Evolutionary conservation across 768 basidiomycete genomes (phyloP).

Genomic region (Russula lepida): DNA sequence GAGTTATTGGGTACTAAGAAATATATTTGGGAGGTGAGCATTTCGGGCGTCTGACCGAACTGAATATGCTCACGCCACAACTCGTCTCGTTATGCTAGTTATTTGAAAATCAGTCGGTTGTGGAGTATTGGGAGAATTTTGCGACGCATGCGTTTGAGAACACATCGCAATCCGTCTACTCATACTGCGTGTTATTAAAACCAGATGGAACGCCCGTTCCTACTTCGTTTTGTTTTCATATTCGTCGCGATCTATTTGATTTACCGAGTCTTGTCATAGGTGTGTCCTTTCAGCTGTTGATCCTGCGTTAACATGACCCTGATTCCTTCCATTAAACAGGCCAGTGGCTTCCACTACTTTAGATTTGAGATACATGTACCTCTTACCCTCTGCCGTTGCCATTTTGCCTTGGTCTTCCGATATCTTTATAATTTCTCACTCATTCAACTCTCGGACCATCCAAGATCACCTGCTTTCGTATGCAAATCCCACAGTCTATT

Average conservation of each 20-base stretch:
- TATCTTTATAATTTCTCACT: conserved; percentile 16
- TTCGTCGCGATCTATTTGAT: conserved; percentile 87
- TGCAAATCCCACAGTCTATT: not conserved
- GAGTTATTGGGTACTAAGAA: conserved; percentile 58
- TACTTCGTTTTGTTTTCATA: conserved; percentile 93
- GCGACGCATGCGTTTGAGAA: conserved; percentile 96
- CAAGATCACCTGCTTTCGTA: not conserved
- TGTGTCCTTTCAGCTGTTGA: conserved; percentile 28
- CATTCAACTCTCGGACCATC: not conserved
- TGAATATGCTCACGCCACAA: conserved; percentile 2
- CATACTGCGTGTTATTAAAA: conserved; percentile 83
- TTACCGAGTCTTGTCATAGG: conserved; percentile 84
- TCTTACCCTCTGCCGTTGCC: not conserved
- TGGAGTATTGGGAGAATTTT: conserved; percentile 96
- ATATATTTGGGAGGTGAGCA: conserved; percentile 57
- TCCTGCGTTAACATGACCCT: not conserved
- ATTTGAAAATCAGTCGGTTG: conserved; percentile 91
- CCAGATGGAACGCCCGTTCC: conserved; percentile 78
- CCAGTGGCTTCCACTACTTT: conserved; percentile 82
- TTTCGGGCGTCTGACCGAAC: not conserved
- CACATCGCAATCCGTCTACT: conserved; percentile 90
- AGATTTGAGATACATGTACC: conserved; percentile 17
- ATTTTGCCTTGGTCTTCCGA: not conserved
- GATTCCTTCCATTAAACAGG: conserved; percentile 35
- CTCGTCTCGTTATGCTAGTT: conserved; percentile 39